A percentile compares a stretch with the other conserved stretches of the same genome.
These are phyloP conservation scores for Linderniella brevidens DNA, from an alignment of 257 asterid genomes.

Conservation along the genomic window DNA sequence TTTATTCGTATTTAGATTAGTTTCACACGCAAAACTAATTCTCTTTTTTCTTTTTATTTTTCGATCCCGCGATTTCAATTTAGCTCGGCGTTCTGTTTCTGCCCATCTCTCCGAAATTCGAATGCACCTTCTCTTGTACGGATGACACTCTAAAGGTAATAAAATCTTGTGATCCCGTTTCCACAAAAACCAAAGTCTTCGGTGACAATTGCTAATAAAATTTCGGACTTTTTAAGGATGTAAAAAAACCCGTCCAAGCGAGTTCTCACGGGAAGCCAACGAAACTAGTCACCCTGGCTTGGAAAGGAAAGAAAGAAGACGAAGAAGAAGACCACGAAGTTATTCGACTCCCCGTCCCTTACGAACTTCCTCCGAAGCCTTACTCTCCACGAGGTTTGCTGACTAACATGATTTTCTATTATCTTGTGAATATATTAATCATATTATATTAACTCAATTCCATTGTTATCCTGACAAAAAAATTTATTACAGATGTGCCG, in stretches of 20 bases:
- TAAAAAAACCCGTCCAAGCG: slow-evolving; percentile 9
- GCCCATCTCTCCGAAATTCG: slow-evolving; percentile 33
- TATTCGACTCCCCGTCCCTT: slow-evolving; percentile 63
- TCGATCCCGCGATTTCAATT: slow-evolving; percentile 6
- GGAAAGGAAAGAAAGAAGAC: slow-evolving; percentile 27
- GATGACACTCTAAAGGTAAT: slow-evolving; percentile 27
- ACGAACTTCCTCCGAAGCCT: slow-evolving; percentile 80
- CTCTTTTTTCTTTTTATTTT: slow-evolving; percentile 6
- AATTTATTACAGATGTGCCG: slow-evolving; percentile 49
- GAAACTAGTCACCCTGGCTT: slow-evolving; percentile 50
- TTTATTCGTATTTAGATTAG: neutral
- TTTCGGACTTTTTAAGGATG: slow-evolving; percentile 19
- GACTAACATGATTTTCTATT: neutral
- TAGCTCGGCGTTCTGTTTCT: slow-evolving; percentile 85
- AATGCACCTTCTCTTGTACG: slow-evolving; percentile 58
- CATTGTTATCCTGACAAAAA: neutral
- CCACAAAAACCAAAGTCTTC: neutral
- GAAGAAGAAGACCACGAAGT: slow-evolving; percentile 28
- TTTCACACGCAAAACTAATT: slow-evolving; percentile 4
- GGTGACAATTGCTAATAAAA: slow-evolving; percentile 5
- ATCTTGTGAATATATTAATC: slow-evolving; percentile 8
- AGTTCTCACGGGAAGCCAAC: slow-evolving; percentile 26
- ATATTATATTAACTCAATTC: neutral
- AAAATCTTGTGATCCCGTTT: neutral
- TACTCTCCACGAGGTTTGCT: slow-evolving; percentile 48